phyloP scores from a whole-genome alignment of 495 filamentous ascomycete genomes.

The Astrothelium macrocarpum region DNA sequence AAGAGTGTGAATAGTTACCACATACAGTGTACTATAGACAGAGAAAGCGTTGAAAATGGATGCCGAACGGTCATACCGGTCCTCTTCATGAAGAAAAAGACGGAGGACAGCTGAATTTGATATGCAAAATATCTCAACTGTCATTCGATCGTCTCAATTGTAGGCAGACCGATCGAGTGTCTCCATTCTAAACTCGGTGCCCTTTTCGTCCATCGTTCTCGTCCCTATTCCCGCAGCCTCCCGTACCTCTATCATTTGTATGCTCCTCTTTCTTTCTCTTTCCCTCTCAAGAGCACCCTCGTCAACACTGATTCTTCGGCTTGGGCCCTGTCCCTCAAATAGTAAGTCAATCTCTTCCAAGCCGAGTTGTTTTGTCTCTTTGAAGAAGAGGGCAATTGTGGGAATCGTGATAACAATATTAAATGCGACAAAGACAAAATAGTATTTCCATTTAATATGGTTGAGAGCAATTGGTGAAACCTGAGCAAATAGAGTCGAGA shows the following conservation, averaged over 20 bases:
- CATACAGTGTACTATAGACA: slow-evolving; percentile 1
- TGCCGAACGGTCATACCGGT: no score
- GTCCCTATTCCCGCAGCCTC: neutral
- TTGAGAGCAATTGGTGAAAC: slow-evolving; percentile 41
- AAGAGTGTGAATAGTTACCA: neutral
- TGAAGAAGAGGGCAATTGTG: slow-evolving; percentile 44
- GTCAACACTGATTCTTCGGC: neutral
- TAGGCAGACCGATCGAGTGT: no score
- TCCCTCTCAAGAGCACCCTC: neutral
- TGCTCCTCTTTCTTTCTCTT: slow-evolving; percentile 34
- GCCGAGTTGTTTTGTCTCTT: slow-evolving; percentile 46
- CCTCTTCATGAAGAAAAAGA: no score
- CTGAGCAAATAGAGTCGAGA: slow-evolving; percentile 42
- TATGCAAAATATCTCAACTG: no score
- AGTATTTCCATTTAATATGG: slow-evolving; percentile 38
- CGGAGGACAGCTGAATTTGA: no score
- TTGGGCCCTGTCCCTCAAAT: slow-evolving; percentile 37
- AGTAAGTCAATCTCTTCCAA: slow-evolving; percentile 50
- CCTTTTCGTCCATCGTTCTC: neutral
- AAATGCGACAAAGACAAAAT: slow-evolving; percentile 37
- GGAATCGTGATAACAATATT: slow-evolving; percentile 26
- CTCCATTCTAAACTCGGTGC: neutral
- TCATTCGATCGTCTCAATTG: neutral
- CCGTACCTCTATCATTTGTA: slow-evolving; percentile 24
- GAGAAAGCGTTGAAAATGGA: no score